Percentiles rank a stretch among this genome's conserved stretches.
Evolutionary conservation across 2,329 filamentous ascomycete species (phyloP).

Genomic region (Verticillium zaregamsianum): DNA sequence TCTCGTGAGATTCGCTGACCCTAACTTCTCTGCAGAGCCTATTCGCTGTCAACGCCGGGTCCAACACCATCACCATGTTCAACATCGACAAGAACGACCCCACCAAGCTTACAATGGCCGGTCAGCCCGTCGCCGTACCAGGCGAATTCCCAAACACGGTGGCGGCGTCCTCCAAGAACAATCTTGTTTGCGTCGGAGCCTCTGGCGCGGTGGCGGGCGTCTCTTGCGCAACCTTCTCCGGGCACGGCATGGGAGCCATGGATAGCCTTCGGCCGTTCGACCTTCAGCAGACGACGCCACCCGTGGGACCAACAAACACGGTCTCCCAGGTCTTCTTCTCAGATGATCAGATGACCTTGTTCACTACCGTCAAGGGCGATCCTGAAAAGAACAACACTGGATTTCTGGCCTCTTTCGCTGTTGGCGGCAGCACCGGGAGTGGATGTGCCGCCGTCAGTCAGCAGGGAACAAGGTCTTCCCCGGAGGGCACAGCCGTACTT

Average conservation of each 20-base stretch:
- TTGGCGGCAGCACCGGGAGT: conserved; percentile 18
- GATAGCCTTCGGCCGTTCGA: conserved; percentile 43
- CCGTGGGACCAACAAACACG: conserved; percentile 52
- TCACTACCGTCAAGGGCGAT: conserved; percentile 58
- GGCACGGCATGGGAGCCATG: conserved; percentile 33
- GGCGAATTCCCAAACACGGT: conserved; percentile 52
- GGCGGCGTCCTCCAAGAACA: conserved; percentile 37
- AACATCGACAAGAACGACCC: conserved; percentile 35
- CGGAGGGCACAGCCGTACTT: conserved; percentile 50
- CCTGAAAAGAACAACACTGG: conserved; percentile 49
- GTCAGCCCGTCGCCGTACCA: conserved; percentile 35
- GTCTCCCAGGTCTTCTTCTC: conserved; percentile 60
- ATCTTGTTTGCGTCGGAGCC: conserved; percentile 41
- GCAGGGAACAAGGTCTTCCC: conserved; percentile 34
- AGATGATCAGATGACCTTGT: conserved; percentile 44
- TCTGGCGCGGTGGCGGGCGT: conserved; percentile 40
- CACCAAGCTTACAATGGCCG: conserved; percentile 38
- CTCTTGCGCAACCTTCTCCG: conserved; percentile 35
- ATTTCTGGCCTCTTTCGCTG: conserved; percentile 48
- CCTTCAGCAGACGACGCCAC: conserved; percentile 53
- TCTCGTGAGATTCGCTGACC: not conserved
- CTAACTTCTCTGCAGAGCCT: conserved; percentile 30
- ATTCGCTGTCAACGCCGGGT: conserved; percentile 52
- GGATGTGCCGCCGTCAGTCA: conserved; percentile 8
- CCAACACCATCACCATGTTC: conserved; percentile 48